Base-by-base conservation (phyloP, 371 early-diverging fungal genomes). In the Syncephalastrum racemosum region DNA sequence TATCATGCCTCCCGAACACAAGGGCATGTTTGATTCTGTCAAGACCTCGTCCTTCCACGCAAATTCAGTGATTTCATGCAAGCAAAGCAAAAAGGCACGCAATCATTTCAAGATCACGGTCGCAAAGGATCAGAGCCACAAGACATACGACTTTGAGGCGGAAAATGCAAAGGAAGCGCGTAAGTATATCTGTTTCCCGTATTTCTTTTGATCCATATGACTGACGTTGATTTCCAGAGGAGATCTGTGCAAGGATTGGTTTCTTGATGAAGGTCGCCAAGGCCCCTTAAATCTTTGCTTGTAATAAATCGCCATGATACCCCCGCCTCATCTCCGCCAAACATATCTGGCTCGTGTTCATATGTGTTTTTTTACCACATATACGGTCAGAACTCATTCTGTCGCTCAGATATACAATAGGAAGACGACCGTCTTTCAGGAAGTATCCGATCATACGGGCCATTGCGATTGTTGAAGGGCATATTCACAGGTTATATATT, bases 21-120 rank as follows among this genome's bases (percentile, higher is more conserved):
- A 86, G 62, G 82, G 86, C 56, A 75, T 91, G 65, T 90, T 91
- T 75, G 91, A 92, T 58, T 80, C 85, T 31, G 86, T 89, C 40
- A 91, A 91, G 68, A 92, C 93, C 41, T 71, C 84, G 6, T 89
- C 91, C 0, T 92, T 91, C 66, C 92, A 93, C 62, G 89, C 92
- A 36, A 84, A 81, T 60, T 72, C 83, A 1, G 83, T 96, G 22
- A 40, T 81, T n/a, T 83, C 88, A 14, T 92, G 94, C 69, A 88
- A 89, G 62, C 86, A 85, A 53, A 84, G 84, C 64, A 88, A 84
- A 60, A 91, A 91, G 60, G 78, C 82, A 18, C 85, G 86, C 7
- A 74, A 82, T 0, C 83, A 86, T 47, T 90, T 96, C 65, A 90
- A 91, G 65, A 68, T 95, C 24, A 61, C 82, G 36, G 84, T 93